A percentile compares a stretch with the other conserved stretches of the same genome.
Conservation (phyloP, 345 rosid genomes). For the Populus deltoides region DNA sequence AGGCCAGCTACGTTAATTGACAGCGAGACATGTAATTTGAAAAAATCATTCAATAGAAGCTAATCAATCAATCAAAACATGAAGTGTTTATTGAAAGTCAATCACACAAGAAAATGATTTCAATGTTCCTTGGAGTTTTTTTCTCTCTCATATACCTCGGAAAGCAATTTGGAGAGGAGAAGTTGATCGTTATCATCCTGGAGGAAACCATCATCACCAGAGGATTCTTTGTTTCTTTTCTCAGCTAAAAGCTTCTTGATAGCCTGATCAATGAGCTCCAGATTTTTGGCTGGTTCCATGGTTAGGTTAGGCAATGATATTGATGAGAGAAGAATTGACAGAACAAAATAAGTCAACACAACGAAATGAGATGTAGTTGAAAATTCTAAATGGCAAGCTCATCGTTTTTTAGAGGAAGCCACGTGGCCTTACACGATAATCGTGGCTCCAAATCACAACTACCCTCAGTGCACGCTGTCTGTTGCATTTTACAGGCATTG, state of each 20-base stretch:
- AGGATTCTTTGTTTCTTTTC: slow-evolving; percentile 30
- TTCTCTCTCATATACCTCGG: slow-evolving; percentile 43
- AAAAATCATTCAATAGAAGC: background rate
- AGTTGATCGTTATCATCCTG: slow-evolving; percentile 38
- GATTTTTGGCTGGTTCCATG: slow-evolving; percentile 42
- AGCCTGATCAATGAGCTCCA: slow-evolving; percentile 43
- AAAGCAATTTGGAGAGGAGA: slow-evolving; percentile 53
- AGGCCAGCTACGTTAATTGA: background rate
- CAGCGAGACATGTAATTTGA: background rate
- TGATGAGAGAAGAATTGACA: background rate
- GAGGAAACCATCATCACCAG: slow-evolving; percentile 17
- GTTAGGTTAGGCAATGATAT: background rate
- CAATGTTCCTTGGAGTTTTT: background rate
- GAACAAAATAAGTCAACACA: background rate
- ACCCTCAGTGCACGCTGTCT: background rate
- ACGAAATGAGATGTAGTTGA: background rate
- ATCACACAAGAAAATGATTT: background rate
- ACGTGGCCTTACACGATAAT: background rate
- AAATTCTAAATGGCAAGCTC: background rate
- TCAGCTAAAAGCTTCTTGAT: slow-evolving; percentile 51
- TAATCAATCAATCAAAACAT: background rate
- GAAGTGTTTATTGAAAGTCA: background rate
- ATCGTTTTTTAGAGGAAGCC: background rate
- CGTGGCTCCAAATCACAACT: background rate
- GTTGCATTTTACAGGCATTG: no score